Percentiles rank a stretch among this genome's conserved stretches.
Evolutionary conservation across 108 stramenopile genomes (phyloP).

Genomic region (Cyclotella kingstonii): DNA sequence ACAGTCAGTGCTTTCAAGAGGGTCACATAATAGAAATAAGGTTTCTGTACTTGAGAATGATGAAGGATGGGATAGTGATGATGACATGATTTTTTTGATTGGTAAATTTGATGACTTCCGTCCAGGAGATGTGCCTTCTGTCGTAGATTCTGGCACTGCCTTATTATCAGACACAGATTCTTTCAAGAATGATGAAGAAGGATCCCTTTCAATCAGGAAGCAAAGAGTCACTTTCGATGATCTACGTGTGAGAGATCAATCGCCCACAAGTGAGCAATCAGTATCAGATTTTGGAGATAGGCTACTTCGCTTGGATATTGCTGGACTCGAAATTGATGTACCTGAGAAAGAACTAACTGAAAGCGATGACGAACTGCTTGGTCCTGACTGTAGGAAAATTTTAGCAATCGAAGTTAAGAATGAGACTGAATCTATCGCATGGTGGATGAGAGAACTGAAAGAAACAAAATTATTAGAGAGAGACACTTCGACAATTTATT

Average conservation of each 20-base stretch:
- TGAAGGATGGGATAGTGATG: not conserved
- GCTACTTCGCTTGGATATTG: conserved; percentile 6
- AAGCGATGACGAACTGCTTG: not conserved
- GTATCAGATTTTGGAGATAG: not conserved
- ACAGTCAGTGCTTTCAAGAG: not conserved
- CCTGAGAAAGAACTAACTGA: not conserved
- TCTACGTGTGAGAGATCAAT: not conserved
- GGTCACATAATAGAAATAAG: no score
- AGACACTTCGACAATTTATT: no score
- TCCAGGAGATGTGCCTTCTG: not conserved
- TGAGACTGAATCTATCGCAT: conserved; percentile 14
- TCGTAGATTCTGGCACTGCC: not conserved
- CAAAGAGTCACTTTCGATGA: not conserved
- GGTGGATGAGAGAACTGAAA: no score
- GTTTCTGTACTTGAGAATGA: not conserved
- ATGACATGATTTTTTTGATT: no score
- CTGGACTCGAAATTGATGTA: not conserved
- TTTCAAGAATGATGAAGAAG: no score
- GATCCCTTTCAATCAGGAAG: not conserved
- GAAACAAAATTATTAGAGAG: no score
- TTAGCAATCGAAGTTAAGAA: not conserved
- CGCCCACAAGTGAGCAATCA: not conserved
- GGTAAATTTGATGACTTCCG: not conserved
- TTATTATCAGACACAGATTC: no score
- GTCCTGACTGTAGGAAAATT: not conserved